Percentiles rank a stretch among this genome's conserved stretches.
These are phyloP conservation scores for Solanum neorickii DNA, from an alignment of 257 asterid genomes.

Conservation along the genomic window DNA sequence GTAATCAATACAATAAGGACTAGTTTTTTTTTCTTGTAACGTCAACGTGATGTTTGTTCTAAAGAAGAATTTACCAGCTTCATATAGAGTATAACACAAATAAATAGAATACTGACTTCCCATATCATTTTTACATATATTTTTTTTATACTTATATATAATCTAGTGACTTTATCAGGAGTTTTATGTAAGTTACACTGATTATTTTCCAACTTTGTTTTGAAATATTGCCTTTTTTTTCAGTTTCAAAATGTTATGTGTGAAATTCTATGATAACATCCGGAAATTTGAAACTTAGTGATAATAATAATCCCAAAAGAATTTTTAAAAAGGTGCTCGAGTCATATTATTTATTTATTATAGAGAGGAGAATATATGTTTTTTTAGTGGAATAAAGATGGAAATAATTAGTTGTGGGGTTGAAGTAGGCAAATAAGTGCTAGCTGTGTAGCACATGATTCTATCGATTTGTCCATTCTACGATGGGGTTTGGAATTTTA, in stretches of 20 bases:
- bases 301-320: neutral
- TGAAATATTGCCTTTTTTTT: neutral
- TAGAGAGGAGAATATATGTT: neutral
- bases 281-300: neutral
- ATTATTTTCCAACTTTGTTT: neutral
- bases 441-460: neutral
- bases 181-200: neutral
- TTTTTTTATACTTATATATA: neutral
- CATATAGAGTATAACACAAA: neutral
- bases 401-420: neutral
- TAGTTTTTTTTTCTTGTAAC: neutral
- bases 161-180: neutral
- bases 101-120: neutral
- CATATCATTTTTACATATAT: neutral
- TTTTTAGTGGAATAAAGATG: neutral
- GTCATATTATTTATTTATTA: neutral
- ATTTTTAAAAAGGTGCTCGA: neutral
- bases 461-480: neutral
- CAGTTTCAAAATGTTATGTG: too few relatives aligned
- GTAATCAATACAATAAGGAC: neutral
- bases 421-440: neutral
- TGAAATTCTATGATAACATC: neutral
- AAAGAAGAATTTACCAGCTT: neutral
- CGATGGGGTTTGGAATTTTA: neutral
- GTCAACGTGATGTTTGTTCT: neutral